Base-by-base conservation (phyloP, 192 early-diverging fungal genomes). In the Coemansia sp. region DNA sequence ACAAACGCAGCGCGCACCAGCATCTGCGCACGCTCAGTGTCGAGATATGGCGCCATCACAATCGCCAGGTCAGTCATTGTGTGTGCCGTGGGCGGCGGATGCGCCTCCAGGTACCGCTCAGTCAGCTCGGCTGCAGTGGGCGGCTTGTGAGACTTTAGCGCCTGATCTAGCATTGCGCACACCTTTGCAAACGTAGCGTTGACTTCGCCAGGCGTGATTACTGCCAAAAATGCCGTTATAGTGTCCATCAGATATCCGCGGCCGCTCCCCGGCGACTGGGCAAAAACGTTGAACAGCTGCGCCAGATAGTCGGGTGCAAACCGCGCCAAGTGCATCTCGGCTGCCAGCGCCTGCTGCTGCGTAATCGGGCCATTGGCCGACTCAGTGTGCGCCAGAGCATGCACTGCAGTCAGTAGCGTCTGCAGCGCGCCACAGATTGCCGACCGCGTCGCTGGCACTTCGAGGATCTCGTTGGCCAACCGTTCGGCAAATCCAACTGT, bases 1-100 rank as follows among this genome's bases (percentile, higher is more conserved):
- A 69, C 38, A 11, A 87, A 66, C 0, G 82, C 69, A 9, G 80
- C 81, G 6, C 71, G 77, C 44, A 85, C 64, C 50, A 84, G 70
- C 59, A 82, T 81, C 71, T 89, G 87, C 23, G 87, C 72, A 58
- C 86, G 88, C 31, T 88, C 82, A 9, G 84, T 62, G 60, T 92
- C 85, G 42, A 98, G 85, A 38, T 90, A 87, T 5, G 87, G 84
- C 15, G 85, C 77, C 91, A 92, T 91, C 20, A 81, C 78, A 57
- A 85, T 83, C 5, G 87, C 83, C 66, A 98, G 83, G 69, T 98
- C 94, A 65, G 95, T 74, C 82, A 96, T 91, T n/a, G 91, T 90
- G 60, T 95, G 87, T 5, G 90, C 87, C 38, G 84, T 85, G n/a
- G 90, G 87, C 37, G 87, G 89, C 14, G 88, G 85, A 14, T 82